Evolutionary conservation across 2,329 filamentous ascomycete genomes (phyloP), one percentile per base, ranked within the genome.

Genomic region (Berkeleyomyces rouxiae): DNA sequence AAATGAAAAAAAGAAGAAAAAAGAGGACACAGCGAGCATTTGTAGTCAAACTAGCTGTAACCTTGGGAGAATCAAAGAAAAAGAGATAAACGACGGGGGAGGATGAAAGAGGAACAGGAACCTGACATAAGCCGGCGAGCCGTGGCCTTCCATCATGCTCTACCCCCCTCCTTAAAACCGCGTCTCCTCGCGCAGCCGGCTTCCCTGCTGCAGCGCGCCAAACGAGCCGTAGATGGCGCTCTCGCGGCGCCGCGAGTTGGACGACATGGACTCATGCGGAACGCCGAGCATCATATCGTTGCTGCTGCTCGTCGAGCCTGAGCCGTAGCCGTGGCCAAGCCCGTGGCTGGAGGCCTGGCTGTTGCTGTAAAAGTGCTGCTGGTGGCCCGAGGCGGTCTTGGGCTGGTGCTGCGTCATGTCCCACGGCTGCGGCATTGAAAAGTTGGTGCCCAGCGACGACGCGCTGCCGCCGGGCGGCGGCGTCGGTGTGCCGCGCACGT

Each of bases 151-250:
- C n/a, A 9, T 7, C n/a, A 55, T 9, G 46, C 7, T 36, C 64
- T 66, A 65, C 65, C 72, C 70, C 49, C n/a, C 7, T 37, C 31
- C 44, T 53, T 60, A 78, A 66, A 76, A 78, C 67, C 74, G 76
- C n/a, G 75, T 75, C 69, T 82, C 79, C 65, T 82, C 79, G 44
- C 79, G 74, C 42, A 82, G 72, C 9, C 79, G 79, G 66, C 78
- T 81, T 31, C 51, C 51, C 51, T 77, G 62, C 55, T 59, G 62
- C 46, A 62, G 74, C 74, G 64, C 78, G 75, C 69, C 79, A 75
- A 69, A 77, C 76, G 68, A 79, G 75, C 78, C 77, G 65, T 83
- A 81, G 70, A 85, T 81, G 55, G 76, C 74, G 68, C 83, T 86
- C 71, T 86, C 82, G 59, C 83, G 78, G 58, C 81, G 76, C 68